These are phyloP conservation scores for Lecanicillium sp. DNA, from an alignment of 2,329 filamentous ascomycete species.

Conservation along the genomic window DNA sequence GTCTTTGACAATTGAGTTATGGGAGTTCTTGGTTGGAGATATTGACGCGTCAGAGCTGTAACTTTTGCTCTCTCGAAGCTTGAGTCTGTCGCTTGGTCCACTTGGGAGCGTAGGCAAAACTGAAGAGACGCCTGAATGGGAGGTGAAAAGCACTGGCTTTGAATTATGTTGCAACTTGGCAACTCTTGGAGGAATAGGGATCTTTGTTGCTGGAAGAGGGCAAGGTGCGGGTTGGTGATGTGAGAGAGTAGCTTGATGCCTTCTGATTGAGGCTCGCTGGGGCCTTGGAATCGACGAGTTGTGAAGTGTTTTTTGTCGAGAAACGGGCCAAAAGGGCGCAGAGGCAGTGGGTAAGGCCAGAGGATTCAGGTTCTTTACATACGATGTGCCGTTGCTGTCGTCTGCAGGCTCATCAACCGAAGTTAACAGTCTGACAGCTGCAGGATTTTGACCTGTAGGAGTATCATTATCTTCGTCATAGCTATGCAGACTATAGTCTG, in stretches of 20 bases:
- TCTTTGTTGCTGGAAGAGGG: constrained; percentile 1
- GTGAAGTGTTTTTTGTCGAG: constrained; percentile 7
- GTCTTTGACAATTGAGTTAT: constrained; percentile 14
- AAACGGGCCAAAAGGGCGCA: constrained; percentile 3
- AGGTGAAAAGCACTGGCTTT: constrained; percentile 17
- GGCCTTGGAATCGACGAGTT: constrained; percentile 2
- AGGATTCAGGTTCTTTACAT: constrained; percentile 31
- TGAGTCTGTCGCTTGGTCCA: constrained; percentile 32
- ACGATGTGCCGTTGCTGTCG: constrained; percentile 36
- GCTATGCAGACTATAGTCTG: constrained; percentile 47
- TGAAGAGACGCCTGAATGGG: constrained; percentile 20
- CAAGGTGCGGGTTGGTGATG: background rate
- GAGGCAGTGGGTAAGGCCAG: constrained; percentile 9
- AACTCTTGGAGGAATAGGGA: constrained; percentile 13
- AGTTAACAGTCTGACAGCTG: constrained; percentile 53
- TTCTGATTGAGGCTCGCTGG: constrained; percentile 3
- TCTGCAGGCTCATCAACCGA: constrained; percentile 47
- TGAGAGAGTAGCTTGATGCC: constrained; percentile 1
- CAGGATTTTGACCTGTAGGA: constrained; percentile 37
- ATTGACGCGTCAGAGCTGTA: constrained; percentile 10
- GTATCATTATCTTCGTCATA: constrained; percentile 49
- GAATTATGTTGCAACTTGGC: constrained; percentile 42
- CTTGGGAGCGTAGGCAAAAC: constrained; percentile 43
- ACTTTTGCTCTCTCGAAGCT: constrained; percentile 20
- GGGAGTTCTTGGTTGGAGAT: background rate